Evolutionary conservation across 306 rosid species (phyloP).

Genomic region (Ammopiptanthus mongolicus): DNA sequence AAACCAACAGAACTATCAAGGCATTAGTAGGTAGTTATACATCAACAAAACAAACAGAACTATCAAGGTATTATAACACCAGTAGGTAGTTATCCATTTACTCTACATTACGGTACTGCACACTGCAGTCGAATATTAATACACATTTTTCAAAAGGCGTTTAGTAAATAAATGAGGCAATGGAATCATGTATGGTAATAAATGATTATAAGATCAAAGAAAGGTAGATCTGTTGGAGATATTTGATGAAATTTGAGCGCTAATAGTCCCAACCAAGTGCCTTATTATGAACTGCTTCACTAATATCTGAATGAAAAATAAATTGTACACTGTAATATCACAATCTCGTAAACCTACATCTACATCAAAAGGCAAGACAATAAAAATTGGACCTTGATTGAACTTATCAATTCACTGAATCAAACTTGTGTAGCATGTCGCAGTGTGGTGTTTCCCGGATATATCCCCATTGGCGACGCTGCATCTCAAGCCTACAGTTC

Average conservation of each 20-base stretch:
- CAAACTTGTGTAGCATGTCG: constrained; percentile 63
- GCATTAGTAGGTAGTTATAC: neutral
- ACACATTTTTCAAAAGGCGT: neutral
- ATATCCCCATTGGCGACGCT: constrained; percentile 91
- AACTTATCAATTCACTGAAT: constrained; percentile 34
- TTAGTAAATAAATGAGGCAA: neutral
- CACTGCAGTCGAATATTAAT: neutral
- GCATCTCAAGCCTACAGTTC: constrained; percentile 79
- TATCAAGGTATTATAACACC: neutral
- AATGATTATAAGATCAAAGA: neutral
- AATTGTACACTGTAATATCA: constrained; percentile 31
- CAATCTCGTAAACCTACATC: constrained; percentile 19
- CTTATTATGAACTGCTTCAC: constrained; percentile 36
- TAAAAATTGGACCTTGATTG: constrained; percentile 34
- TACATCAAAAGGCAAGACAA: constrained; percentile 25
- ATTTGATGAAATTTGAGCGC: constrained; percentile 1
- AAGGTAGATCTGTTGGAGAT: neutral
- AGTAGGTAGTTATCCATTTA: neutral
- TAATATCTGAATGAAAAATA: constrained; percentile 23
- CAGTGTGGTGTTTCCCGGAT: constrained; percentile 89
- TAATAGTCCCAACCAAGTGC: constrained; percentile 22
- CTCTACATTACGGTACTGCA: neutral
- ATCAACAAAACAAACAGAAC: neutral
- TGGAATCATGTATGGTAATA: constrained; percentile 5
- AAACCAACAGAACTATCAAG: neutral